A percentile compares a stretch with the other conserved stretches of the same genome.
Conservation (phyloP, 345 rosid genomes). For the Physaria fendleri region DNA sequence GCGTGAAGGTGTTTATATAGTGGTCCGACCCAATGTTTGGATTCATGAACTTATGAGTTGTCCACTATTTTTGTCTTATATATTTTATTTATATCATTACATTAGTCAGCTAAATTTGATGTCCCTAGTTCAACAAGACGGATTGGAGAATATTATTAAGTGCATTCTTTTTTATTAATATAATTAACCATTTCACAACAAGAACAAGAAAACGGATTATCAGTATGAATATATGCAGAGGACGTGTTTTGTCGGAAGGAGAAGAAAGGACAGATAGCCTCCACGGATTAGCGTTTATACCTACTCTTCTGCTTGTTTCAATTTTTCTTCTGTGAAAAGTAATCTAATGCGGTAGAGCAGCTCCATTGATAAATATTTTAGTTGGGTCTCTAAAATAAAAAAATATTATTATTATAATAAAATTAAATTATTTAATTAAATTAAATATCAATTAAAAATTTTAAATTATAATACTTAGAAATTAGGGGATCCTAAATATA, state of each 20-base stretch:
- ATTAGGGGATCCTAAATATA: too few relatives aligned
- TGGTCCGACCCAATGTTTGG: constrained; percentile 14
- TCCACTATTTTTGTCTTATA: constrained; percentile 19
- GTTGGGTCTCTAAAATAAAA: too few relatives aligned
- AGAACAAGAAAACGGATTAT: neutral
- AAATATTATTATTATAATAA: constrained; percentile 8
- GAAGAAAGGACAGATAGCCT: constrained; percentile 30
- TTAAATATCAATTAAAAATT: too few relatives aligned
- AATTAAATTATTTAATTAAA: too few relatives aligned
- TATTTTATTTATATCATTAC: neutral
- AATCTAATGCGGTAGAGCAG: neutral
- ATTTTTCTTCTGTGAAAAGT: neutral
- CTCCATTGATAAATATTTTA: too few relatives aligned
- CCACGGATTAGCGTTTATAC: constrained; percentile 22
- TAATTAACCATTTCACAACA: neutral
- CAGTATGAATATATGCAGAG: too few relatives aligned
- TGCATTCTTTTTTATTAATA: neutral
- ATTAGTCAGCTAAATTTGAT: neutral
- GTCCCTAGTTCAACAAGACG: too few relatives aligned
- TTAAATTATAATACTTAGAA: too few relatives aligned
- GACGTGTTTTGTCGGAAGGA: constrained; percentile 34
- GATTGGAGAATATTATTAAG: too few relatives aligned
- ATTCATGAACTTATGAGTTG: constrained; percentile 51
- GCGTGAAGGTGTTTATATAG: constrained; percentile 37
- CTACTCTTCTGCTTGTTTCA: neutral